Evolutionary conservation across 108 stramenopile genomes (phyloP), one percentile per base, ranked within the genome.

Genomic region (Skeletonema potamos): DNA sequence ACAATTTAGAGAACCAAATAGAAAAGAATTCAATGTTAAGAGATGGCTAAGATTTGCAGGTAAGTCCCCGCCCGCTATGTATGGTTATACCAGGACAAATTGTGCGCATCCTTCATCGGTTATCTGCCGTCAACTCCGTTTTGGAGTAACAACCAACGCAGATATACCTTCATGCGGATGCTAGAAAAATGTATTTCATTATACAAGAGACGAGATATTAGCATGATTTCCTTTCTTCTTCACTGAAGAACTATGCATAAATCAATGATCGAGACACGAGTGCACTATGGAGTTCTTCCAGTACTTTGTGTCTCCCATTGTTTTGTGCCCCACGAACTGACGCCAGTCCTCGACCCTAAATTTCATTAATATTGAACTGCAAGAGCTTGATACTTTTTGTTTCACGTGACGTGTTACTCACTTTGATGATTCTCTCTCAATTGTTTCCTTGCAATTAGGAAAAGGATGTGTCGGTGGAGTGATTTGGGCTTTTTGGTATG

Each of bases 401-500:
- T 36, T 0, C 36, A 37, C n/a, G n/a, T 32, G 36, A 37, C 11
- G 36, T 37, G 36, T 37, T 37, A 37, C 36, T 37, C 36, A 37
- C 36, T 12, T 37, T 12, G 36, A n/a, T n/a, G n/a, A n/a, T n/a
- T n/a, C n/a, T n/a, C n/a, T 13, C 12, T 37, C 36, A 37, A 37
- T 37, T 37, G 12, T 13, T 37, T 12, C 12, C 36, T 58, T 57
- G 15, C 36, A 37, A 12, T 48, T 61, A 76, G 60, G 33, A 17
- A 69, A 80, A 46, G 73, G 79, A 56, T 37, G 56, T 29, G 43
- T 64, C 34, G 67, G 68, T 51, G 72, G 66, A 5, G 27, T 68
- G 8, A 80, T 74, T 43, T 74, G 73, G 79, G 24, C 61, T 20
- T 12, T 10, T 13, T 78, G 77, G 77, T 78, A 73, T 48, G 64